Base-by-base conservation (phyloP, 1,139 yeast species). In the Protomyces inundatus region DNA sequence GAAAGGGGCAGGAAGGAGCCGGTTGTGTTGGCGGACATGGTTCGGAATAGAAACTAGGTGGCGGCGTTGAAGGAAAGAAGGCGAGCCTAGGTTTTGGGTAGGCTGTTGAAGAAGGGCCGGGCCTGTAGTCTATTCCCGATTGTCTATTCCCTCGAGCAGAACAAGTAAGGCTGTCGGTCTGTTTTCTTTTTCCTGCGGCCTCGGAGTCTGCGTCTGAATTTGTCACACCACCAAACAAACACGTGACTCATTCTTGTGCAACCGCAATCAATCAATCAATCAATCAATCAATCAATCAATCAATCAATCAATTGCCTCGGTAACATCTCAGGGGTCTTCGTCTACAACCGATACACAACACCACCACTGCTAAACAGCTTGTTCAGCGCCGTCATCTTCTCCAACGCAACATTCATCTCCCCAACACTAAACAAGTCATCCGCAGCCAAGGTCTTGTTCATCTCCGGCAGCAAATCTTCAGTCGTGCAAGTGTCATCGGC, bases 361-460 rank as follows among this genome's bases (percentile, higher is more conserved):
- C 62, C 62, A 33, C 62, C 62, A 58, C 55, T 50, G 23, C 42
- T 42, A 42, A 58, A 75, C 61, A 77, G 70, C 69, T 75, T 75
- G 66, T 75, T 75, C 50, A 71, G 72, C 5, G 72, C 77, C 53
- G 71, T 70, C 77, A 78, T 72, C 64, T 68, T 66, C 51, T 69
- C 64, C 56, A 78, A 68, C 3, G 78, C 80, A 2, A 77, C 77
- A 32, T 64, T 64, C 4, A 73, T 74, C 67, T 78, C 81, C 14
- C 69, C 70, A 14, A 67, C 69, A 4, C 72, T 66, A 67, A 77
- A 78, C 57, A 67, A 64, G 58, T 77, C 77, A 62, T 76, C 79
- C 14, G 69, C 68, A 33, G 71, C 71, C 71, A 75, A 69, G 23
- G 67, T 64, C 66, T 70, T 69, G 67, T 78, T 78, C 48, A 78